phyloP scores from a whole-genome alignment of 306 rosid genomes.

The Hylodesmum podocarpum region DNA sequence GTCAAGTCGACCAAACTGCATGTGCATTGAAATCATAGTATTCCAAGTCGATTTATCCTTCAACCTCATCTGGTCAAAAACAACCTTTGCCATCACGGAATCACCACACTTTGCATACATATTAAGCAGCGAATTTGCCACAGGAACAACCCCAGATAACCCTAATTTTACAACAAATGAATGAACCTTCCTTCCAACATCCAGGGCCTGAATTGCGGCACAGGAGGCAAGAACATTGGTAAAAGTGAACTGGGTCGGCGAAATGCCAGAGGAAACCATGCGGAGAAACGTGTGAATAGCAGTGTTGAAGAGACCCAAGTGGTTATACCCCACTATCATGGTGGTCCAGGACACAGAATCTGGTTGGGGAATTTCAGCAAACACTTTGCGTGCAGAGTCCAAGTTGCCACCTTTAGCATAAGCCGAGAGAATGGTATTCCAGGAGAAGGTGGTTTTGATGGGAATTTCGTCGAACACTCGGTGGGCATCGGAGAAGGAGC shows the following conservation, averaged over 20 bases:
- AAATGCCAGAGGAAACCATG: constrained; percentile 55
- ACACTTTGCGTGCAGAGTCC: constrained; percentile 46
- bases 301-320: constrained; percentile 46
- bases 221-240: constrained; percentile 77
- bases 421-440: constrained; percentile 79
- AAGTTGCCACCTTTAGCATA: constrained; percentile 66
- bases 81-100: constrained; percentile 51
- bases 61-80: constrained; percentile 66
- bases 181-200: constrained; percentile 69
- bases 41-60: constrained; percentile 70
- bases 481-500: constrained; percentile 51
- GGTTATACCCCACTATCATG: constrained; percentile 72
- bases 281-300: constrained; percentile 53
- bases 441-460: constrained; percentile 46
- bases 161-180: constrained; percentile 68
- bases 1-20: constrained; percentile 63
- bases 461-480: constrained; percentile 74
- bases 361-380: constrained; percentile 65
- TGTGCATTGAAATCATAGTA: constrained; percentile 64
- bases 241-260: constrained; percentile 60
- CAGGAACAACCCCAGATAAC: constrained; percentile 50
- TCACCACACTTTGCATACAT: constrained; percentile 88
- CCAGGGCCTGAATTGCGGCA: constrained; percentile 54
- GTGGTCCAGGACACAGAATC: constrained; percentile 91
- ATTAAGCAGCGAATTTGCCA: constrained; percentile 73